phyloP scores from a whole-genome alignment of 2,329 filamentous ascomycete genomes.

The Fusarium oxysporum region DNA sequence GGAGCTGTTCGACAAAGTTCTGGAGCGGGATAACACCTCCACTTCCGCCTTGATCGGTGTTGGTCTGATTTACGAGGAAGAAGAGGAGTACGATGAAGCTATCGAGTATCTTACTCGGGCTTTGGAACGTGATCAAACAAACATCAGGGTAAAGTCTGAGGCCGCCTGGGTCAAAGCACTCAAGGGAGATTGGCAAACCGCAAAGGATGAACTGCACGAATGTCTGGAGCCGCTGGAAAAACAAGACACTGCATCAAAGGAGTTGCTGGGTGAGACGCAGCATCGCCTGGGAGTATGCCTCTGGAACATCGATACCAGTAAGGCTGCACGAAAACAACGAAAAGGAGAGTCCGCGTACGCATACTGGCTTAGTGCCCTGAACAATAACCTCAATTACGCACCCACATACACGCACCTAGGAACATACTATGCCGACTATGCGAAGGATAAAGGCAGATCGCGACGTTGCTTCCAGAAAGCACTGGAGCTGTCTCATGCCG shows the following conservation, averaged over 20 bases:
- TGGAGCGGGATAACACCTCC: constrained; percentile 79
- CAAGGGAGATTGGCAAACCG: constrained; percentile 77
- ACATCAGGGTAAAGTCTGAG: constrained; percentile 85
- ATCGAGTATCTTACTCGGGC: constrained; percentile 84
- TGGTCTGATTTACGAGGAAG: constrained; percentile 91
- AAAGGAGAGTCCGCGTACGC: constrained; percentile 78
- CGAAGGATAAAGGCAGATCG: constrained; percentile 85
- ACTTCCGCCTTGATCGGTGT: constrained; percentile 89
- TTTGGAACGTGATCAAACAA: constrained; percentile 75
- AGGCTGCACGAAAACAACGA: constrained; percentile 80
- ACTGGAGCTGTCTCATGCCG: constrained; percentile 88
- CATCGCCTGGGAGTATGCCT: constrained; percentile 89
- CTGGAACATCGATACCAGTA: constrained; percentile 85
- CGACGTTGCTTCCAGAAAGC: constrained; percentile 97
- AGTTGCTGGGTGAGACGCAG: constrained; percentile 85
- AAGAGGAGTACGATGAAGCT: constrained; percentile 86
- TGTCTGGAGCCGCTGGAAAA: constrained; percentile 75
- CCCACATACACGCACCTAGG: constrained; percentile 93
- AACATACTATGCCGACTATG: constrained; percentile 91
- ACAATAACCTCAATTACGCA: constrained; percentile 87
- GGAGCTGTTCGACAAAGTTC: constrained; percentile 83
- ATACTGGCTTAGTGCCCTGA: constrained; percentile 84
- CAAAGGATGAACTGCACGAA: constrained; percentile 75
- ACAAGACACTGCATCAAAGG: constrained; percentile 66
- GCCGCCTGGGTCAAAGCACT: constrained; percentile 92